These are phyloP conservation scores for Tolypocladium paradoxum DNA, from an alignment of 2,329 filamentous ascomycete species.

Conservation along the genomic window DNA sequence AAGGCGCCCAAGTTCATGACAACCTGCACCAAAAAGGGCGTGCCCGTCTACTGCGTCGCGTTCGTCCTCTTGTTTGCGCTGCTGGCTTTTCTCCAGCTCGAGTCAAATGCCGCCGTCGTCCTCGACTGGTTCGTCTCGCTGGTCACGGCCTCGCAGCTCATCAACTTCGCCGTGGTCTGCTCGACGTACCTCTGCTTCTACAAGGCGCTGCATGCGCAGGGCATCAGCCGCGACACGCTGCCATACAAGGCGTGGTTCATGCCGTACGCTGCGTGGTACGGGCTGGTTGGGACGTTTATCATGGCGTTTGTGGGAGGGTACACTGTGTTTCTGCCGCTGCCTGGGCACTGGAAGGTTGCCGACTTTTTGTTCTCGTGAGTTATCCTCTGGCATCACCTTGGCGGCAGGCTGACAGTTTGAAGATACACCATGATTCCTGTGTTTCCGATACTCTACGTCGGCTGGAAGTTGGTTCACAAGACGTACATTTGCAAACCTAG, in stretches of 20 bases:
- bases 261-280: slow-evolving; percentile 62
- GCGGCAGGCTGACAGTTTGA: not conserved
- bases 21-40: slow-evolving; percentile 50
- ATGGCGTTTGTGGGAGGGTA: slow-evolving; percentile 72
- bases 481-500: slow-evolving; percentile 45
- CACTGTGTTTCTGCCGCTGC: slow-evolving; percentile 56
- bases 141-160: slow-evolving; percentile 62
- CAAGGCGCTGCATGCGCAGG: slow-evolving; percentile 58
- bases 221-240: slow-evolving; percentile 54
- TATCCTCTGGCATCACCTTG: not conserved
- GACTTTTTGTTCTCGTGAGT: slow-evolving; percentile 62
- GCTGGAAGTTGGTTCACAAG: slow-evolving; percentile 60
- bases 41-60: slow-evolving; percentile 64
- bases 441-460: slow-evolving; percentile 57
- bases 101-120: slow-evolving; percentile 52
- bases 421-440: slow-evolving; percentile 63
- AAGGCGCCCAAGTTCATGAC: slow-evolving; percentile 52
- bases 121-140: slow-evolving; percentile 61
- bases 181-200: slow-evolving; percentile 64
- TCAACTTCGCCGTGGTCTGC: slow-evolving; percentile 61
- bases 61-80: slow-evolving; percentile 57
- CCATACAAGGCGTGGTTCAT: slow-evolving; percentile 60
- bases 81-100: slow-evolving; percentile 64
- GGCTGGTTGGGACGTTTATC: slow-evolving; percentile 48
- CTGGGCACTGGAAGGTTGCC: slow-evolving; percentile 52